phyloP scores from a whole-genome alignment of 2,329 filamentous ascomycete species.

The Aspergillus ochraceus region DNA sequence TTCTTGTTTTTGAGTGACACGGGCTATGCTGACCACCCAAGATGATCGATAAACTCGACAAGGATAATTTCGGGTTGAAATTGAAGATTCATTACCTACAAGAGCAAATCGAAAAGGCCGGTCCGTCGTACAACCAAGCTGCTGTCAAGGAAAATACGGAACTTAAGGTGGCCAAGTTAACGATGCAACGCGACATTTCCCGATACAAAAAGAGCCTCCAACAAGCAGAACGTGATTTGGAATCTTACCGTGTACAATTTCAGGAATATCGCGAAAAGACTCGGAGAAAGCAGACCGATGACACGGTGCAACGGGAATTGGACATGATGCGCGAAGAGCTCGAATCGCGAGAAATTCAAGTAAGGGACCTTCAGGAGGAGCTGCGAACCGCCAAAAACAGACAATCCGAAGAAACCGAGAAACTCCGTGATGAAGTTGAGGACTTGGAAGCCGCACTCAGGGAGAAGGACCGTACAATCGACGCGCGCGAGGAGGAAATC shows the following conservation, averaged over 20 bases:
- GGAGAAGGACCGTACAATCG: slow-evolving; percentile 71
- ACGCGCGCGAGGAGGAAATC: slow-evolving; percentile 73
- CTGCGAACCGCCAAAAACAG: slow-evolving; percentile 59
- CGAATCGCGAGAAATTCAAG: slow-evolving; percentile 47
- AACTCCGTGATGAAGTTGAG: slow-evolving; percentile 70
- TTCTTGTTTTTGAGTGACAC: not conserved
- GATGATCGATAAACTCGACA: slow-evolving; percentile 90
- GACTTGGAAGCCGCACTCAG: slow-evolving; percentile 75
- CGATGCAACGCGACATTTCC: slow-evolving; percentile 82
- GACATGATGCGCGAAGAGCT: slow-evolving; percentile 51
- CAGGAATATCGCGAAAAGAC: slow-evolving; percentile 79
- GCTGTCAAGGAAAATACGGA: slow-evolving; percentile 94
- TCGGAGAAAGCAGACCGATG: slow-evolving; percentile 72
- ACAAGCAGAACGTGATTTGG: slow-evolving; percentile 81
- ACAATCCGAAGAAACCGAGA: slow-evolving; percentile 59
- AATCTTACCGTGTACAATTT: slow-evolving; percentile 78
- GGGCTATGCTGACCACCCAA: slow-evolving; percentile 27
- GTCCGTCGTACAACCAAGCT: slow-evolving; percentile 84
- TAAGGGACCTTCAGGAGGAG: slow-evolving; percentile 49
- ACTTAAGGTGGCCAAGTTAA: slow-evolving; percentile 88
- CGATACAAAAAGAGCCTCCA: slow-evolving; percentile 82
- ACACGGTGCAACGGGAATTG: slow-evolving; percentile 65
- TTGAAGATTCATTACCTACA: slow-evolving; percentile 97
- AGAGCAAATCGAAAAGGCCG: slow-evolving; percentile 81
- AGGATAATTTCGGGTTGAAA: slow-evolving; percentile 97